phyloP scores from a whole-genome alignment of 768 basidiomycete species.

The Panaeolus cyanescens region DNA sequence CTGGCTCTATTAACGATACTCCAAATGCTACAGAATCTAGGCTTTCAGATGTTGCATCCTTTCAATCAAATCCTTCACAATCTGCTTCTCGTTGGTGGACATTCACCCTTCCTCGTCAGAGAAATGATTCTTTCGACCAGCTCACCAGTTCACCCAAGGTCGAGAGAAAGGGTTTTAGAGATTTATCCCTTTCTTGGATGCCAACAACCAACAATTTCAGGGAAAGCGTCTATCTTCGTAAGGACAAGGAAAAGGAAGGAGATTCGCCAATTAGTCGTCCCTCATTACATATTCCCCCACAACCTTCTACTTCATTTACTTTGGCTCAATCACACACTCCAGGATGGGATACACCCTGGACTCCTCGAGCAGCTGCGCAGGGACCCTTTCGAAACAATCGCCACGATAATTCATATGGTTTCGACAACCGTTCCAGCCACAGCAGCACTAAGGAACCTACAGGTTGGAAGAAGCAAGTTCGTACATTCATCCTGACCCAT shows the following conservation, averaged over 20 bases:
- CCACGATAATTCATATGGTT: constrained; percentile 28
- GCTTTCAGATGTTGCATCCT: constrained; percentile 56
- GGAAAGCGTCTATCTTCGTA: constrained; percentile 35
- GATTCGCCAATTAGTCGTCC: constrained; percentile 18
- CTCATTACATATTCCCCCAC: constrained; percentile 35
- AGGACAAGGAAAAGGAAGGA: constrained; percentile 31
- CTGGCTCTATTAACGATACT: constrained; percentile 23
- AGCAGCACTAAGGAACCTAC: constrained; percentile 25
- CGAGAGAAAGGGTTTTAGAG: constrained; percentile 39
- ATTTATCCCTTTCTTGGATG: constrained; percentile 57
- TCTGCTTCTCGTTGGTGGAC: constrained; percentile 71
- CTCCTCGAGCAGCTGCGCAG: constrained; percentile 44
- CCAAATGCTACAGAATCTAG: constrained; percentile 38
- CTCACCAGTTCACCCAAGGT: constrained; percentile 24
- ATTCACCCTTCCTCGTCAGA: constrained; percentile 62
- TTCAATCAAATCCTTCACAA: constrained; percentile 45
- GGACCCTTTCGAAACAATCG: constrained; percentile 34
- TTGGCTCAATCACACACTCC: constrained; percentile 58
- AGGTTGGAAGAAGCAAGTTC: constrained; percentile 42
- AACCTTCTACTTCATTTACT: constrained; percentile 47
- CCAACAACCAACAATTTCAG: constrained; percentile 38
- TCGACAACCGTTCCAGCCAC: constrained; percentile 26
- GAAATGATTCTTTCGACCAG: constrained; percentile 22
- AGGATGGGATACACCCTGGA: constrained; percentile 72
- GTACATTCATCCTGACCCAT: constrained; percentile 72